A percentile compares a stretch with the other conserved stretches of the same genome.
phyloP scores from a whole-genome alignment of 2,329 filamentous ascomycete species.

The Penicillium sp. region DNA sequence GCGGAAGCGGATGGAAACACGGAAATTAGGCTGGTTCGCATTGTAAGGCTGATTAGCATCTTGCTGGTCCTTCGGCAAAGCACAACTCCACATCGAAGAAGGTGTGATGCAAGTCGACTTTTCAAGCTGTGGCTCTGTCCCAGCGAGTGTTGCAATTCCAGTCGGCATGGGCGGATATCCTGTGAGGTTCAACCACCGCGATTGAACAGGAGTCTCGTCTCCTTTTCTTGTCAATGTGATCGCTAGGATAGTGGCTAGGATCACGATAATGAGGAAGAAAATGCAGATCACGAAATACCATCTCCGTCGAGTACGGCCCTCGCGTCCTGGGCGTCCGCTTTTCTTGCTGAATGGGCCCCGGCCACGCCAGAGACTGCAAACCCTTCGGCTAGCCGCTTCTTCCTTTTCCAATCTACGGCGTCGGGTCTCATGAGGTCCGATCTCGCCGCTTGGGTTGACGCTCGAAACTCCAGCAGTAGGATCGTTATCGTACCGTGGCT shows the following conservation, averaged over 20 bases:
- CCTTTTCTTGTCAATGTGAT: conserved; percentile 54
- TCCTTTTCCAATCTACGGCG: conserved; percentile 64
- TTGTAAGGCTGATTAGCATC: conserved; percentile 60
- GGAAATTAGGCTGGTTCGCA: conserved; percentile 71
- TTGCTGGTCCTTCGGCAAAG: conserved; percentile 75
- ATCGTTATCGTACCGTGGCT: conserved; percentile 13
- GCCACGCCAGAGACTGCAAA: conserved; percentile 64
- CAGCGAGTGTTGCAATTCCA: conserved; percentile 74
- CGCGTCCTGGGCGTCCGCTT: conserved; percentile 62
- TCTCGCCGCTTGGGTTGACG: conserved; percentile 21
- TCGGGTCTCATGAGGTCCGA: conserved; percentile 50
- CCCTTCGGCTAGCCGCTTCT: conserved; percentile 57
- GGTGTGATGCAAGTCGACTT: conserved; percentile 69
- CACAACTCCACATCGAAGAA: conserved; percentile 79
- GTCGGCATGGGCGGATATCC: conserved; percentile 84
- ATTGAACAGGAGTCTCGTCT: conserved; percentile 45
- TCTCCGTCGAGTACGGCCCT: conserved; percentile 62
- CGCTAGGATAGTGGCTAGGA: conserved; percentile 57
- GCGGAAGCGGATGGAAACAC: conserved; percentile 67
- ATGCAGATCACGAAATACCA: conserved; percentile 56
- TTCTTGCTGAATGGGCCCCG: conserved; percentile 60
- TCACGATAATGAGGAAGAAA: conserved; percentile 54
- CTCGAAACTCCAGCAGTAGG: conserved; percentile 25
- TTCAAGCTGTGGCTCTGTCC: conserved; percentile 64
- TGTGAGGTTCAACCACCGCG: conserved; percentile 78